Percentiles rank a stretch among this genome's conserved stretches.
Conservation (phyloP, 495 filamentous ascomycete genomes). For the Neurospora tetraspora region DNA sequence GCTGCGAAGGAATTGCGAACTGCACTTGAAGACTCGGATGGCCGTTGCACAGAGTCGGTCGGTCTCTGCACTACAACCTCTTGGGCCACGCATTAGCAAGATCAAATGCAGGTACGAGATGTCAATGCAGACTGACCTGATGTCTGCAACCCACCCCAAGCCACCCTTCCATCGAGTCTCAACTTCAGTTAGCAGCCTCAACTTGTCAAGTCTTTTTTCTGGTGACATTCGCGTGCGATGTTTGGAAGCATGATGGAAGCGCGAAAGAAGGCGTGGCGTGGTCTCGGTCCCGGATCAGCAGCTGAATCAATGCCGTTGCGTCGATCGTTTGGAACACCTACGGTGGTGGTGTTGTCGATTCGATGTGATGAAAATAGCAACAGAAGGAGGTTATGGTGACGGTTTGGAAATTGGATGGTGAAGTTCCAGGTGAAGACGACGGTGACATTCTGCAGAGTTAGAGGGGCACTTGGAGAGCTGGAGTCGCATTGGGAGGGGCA, state of each 20-base stretch:
- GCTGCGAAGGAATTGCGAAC: not conserved
- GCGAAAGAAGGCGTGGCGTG: not conserved
- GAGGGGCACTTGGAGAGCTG: not conserved
- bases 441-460: not conserved
- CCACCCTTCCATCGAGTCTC: not conserved
- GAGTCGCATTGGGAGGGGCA: not conserved
- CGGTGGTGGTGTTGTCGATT: not conserved
- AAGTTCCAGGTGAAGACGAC: not conserved
- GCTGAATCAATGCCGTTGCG: not conserved
- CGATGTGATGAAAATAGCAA: not conserved
- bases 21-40: not conserved
- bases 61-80: not conserved
- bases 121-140: not conserved
- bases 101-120: not conserved
- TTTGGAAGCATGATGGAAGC: not conserved
- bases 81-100: not conserved
- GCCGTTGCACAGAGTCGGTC: not conserved
- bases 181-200: not conserved
- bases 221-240: not conserved
- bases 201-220: not conserved
- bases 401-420: not conserved
- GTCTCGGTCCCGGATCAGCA: not conserved
- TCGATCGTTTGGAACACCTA: not conserved
- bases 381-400: not conserved
- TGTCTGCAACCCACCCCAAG: not conserved